Evolutionary conservation across 2,329 filamentous ascomycete genomes (phyloP), one percentile per base, ranked within the genome.

Genomic region (Colletotrichum simmondsii): DNA sequence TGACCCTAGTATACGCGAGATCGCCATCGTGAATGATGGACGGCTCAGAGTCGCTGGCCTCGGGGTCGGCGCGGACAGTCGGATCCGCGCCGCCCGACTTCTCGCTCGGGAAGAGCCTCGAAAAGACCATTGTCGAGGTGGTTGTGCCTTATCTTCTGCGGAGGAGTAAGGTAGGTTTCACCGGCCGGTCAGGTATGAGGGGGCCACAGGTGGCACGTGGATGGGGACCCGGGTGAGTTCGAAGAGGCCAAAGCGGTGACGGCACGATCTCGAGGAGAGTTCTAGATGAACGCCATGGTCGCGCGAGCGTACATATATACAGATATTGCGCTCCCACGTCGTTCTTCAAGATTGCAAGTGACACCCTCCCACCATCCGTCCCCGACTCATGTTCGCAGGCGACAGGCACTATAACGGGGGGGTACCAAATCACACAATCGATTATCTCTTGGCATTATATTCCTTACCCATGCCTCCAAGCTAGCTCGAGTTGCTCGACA

Each of bases 1-100:
- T 74, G 80, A 80, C 74, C 80, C 83, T 72, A 12, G 83, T 81
- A 72, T 84, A 87, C 11, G 84, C 80, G 19, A 87, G 79, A 65
- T 81, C 81, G 4, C 85, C 85, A 70, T 84, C 82, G 69, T 76
- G 78, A 22, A 82, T 78, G 72, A 81, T 66, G 2, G 75, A 78
- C 6, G 73, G 73, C 26, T 78, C 78, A 11, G 77, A 78, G 71
- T 78, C 76, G 59, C 77, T 78, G 57, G 71, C 68, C 16, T 73
- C 66, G 11, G 54, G 30, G 46, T 72, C 70, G 19, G 46, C 59
- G 42, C 54, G 46, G 7, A 60, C 61, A 30, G 62, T 46, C 30
- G 66, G 19, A 5, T 64, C 53, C 49, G 49, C 30, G 49, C 49
- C 62, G 7, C 32, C 62, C 46, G 70, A 64, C 61, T 61, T 65